phyloP scores from a whole-genome alignment of 805 yeast genomes.

The Torulaspora microellipsoides region DNA sequence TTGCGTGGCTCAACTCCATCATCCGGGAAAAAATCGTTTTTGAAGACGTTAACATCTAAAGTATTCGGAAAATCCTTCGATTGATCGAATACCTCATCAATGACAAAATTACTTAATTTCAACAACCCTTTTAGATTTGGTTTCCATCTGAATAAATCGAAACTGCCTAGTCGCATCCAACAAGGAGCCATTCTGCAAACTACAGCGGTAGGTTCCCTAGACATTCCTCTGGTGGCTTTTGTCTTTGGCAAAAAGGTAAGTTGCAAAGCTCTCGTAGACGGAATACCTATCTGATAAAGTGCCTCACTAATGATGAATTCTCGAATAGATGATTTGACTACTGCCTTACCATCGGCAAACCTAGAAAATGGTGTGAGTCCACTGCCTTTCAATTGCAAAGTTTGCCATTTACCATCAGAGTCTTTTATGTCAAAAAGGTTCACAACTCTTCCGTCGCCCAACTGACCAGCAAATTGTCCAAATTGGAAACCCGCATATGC shows the following conservation, averaged over 20 bases:
- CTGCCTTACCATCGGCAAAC: slow-evolving; percentile 97
- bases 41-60: slow-evolving; percentile 22
- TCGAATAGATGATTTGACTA: slow-evolving; percentile 77
- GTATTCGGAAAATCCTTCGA: slow-evolving; percentile 31
- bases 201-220: slow-evolving; percentile 73
- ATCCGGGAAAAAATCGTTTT: slow-evolving; percentile 27
- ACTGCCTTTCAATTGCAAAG: slow-evolving; percentile 81
- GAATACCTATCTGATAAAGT: slow-evolving; percentile 73
- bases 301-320: slow-evolving; percentile 86
- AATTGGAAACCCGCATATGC: slow-evolving; percentile 96
- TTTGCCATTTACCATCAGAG: slow-evolving; percentile 36
- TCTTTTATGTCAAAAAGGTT: slow-evolving; percentile 70
- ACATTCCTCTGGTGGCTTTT: slow-evolving; percentile 63
- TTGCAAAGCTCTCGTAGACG: slow-evolving; percentile 79
- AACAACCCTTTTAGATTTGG: slow-evolving; percentile 62
- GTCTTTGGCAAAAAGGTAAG: slow-evolving; percentile 70
- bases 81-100: slow-evolving; percentile 53
- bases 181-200: slow-evolving; percentile 77
- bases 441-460: slow-evolving; percentile 92
- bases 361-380: slow-evolving; percentile 90
- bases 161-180: slow-evolving; percentile 87
- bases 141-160: slow-evolving; percentile 74
- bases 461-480: slow-evolving; percentile 94
- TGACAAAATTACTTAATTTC: slow-evolving; percentile 64
- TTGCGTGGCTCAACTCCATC: slow-evolving; percentile 22